Evolutionary conservation across 495 filamentous ascomycete species (phyloP).

Genomic region (Podospora pseudoanserina): DNA sequence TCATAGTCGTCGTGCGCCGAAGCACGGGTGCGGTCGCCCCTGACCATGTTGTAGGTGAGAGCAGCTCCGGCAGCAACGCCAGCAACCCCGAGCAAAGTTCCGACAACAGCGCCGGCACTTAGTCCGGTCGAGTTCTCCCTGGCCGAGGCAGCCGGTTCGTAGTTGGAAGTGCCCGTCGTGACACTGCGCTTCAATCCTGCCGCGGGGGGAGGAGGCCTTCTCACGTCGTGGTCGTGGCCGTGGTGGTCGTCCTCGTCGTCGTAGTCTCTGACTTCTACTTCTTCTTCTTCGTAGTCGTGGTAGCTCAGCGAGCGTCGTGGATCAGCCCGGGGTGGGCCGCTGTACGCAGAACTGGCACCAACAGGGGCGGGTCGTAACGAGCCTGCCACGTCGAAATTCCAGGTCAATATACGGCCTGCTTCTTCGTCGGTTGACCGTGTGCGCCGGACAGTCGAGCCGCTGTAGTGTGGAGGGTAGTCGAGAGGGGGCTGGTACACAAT

Average conservation of each 20-base stretch:
- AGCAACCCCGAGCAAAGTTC: slow-evolving; percentile 64
- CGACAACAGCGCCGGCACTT: slow-evolving; percentile 43
- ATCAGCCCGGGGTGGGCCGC: slow-evolving; percentile 23
- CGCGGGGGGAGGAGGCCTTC: slow-evolving; percentile 16
- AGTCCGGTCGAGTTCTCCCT: slow-evolving; percentile 37
- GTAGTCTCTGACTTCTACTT: background rate
- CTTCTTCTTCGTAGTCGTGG: slow-evolving; percentile 11
- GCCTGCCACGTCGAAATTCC: slow-evolving; percentile 46
- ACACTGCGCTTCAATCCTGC: slow-evolving; percentile 33
- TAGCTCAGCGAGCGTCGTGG: slow-evolving; percentile 21
- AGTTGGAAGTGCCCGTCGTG: slow-evolving; percentile 34
- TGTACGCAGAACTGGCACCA: slow-evolving; percentile 23
- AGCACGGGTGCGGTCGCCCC: slow-evolving; percentile 48
- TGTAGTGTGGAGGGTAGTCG: slow-evolving; percentile 32
- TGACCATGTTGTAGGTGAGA: slow-evolving; percentile 68
- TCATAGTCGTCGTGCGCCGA: slow-evolving; percentile 39
- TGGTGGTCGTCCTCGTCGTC: slow-evolving; percentile 8
- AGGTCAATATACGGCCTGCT: slow-evolving; percentile 46
- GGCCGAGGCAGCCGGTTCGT: slow-evolving; percentile 31
- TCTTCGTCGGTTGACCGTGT: slow-evolving; percentile 40
- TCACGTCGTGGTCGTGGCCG: slow-evolving; percentile 21
- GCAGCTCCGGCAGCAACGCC: slow-evolving; percentile 78
- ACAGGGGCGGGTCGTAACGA: slow-evolving; percentile 15
- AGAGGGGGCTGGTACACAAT: slow-evolving; percentile 38
- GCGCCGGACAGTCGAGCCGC: slow-evolving; percentile 32